Evolutionary conservation across 352 stramenopile genomes (phyloP).

Genomic region (Globisporangium ultimum): DNA sequence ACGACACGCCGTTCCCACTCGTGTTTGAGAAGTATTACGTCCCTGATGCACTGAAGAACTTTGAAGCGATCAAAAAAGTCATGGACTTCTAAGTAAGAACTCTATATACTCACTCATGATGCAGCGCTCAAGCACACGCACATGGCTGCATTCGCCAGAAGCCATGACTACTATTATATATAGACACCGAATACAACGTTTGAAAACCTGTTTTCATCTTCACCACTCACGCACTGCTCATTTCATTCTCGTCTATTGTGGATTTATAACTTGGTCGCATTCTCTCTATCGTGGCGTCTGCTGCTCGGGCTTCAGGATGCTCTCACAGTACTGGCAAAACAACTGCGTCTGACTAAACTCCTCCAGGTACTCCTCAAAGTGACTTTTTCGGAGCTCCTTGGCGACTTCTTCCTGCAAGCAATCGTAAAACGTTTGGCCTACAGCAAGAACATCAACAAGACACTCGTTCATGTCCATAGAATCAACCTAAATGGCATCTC

Average conservation of each 20-base stretch:
- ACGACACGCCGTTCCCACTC: conserved; percentile 97
- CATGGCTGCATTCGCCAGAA: too few species aligned
- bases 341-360: conserved; percentile 85
- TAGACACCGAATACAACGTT: too few species aligned
- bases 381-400: conserved; percentile 64
- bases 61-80: conserved; percentile 93
- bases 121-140: too few species aligned
- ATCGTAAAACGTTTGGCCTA: conserved; percentile 64
- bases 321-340: conserved; percentile 87
- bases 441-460: background rate
- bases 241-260: too few species aligned
- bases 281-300: conserved; percentile 4
- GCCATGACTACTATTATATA: too few species aligned
- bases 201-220: too few species aligned
- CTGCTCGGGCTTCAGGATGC: conserved; percentile 42
- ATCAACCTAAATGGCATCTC: too few species aligned
- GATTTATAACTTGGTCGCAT: background rate
- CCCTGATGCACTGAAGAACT: conserved; percentile 92
- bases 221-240: too few species aligned
- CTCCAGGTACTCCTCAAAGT: conserved; percentile 67
- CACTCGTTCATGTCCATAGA: too few species aligned
- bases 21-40: conserved; percentile 97
- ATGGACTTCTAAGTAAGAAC: conserved; percentile 76
- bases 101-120: background rate
- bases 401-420: conserved; percentile 72